A percentile compares a stretch with the other conserved stretches of the same genome.
Conservation (phyloP, 192 early-diverging fungal species). For the Lobosporangium transversale region DNA sequence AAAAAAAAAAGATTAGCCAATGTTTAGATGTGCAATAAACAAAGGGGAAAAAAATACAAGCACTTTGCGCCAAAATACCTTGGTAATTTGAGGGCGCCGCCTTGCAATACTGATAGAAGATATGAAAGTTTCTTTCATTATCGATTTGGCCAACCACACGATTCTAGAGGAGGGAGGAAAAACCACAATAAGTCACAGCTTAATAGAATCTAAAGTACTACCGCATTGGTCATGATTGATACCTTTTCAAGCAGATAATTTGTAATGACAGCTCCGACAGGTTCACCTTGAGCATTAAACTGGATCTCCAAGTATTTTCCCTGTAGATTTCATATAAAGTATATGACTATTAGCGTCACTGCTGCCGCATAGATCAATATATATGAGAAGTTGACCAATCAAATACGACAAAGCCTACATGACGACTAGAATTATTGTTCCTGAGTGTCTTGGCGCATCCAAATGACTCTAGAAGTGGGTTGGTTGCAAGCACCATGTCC, state of each 20-base stretch:
- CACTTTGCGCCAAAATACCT: conserved; percentile 46
- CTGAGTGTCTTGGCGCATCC: conserved; percentile 98
- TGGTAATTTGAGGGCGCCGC: conserved; percentile 79
- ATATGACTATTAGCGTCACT: no score
- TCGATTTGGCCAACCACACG: conserved; percentile 94
- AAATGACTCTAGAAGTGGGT: conserved; percentile 97
- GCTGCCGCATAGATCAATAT: no score
- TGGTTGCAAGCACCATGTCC: conserved; percentile 98
- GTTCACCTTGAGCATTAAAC: conserved; percentile 91
- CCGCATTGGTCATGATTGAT: no score
- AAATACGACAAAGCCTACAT: conserved; percentile 63
- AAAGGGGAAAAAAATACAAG: neutral
- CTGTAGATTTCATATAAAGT: no score
- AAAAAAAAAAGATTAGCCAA: no score
- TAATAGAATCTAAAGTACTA: no score
- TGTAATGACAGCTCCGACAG: conserved; percentile 96
- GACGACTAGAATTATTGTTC: conserved; percentile 99
- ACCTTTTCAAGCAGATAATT: conserved; percentile 98
- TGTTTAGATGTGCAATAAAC: no score
- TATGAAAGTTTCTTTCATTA: conserved; percentile 98
- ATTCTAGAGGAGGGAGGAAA: conserved; percentile 57
- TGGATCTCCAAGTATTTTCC: conserved; percentile 99
- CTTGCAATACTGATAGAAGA: conserved; percentile 93
- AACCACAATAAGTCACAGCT: no score
- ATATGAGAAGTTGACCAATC: no score